phyloP scores from a whole-genome alignment of 257 asterid species.

The Craterostigma plantagineum region DNA sequence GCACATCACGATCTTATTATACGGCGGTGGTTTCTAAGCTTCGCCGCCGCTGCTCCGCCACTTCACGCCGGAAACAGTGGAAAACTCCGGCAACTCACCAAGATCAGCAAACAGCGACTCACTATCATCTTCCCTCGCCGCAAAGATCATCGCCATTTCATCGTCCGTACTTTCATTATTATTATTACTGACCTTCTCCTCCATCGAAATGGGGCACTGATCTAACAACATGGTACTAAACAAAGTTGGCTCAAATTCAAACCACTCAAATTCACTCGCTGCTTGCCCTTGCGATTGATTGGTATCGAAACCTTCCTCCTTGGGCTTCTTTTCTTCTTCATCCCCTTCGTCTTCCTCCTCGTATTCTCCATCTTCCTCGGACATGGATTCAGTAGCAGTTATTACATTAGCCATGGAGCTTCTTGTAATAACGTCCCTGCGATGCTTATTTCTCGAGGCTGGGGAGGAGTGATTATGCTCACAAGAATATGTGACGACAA shows the following conservation, averaged over 20 bases:
- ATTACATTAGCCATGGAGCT: too few relatives aligned
- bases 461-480: slow-evolving; percentile 71
- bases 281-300: slow-evolving; percentile 8
- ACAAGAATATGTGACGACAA: slow-evolving; percentile 50
- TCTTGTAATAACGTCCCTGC: slow-evolving; percentile 3
- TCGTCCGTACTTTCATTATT: background rate
- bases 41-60: slow-evolving; percentile 24
- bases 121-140: slow-evolving; percentile 35
- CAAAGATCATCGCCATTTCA: slow-evolving; percentile 23
- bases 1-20: too few relatives aligned
- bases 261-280: slow-evolving; percentile 33
- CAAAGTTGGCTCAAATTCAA: slow-evolving; percentile 27
- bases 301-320: too few relatives aligned
- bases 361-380: slow-evolving; percentile 9
- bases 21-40: too few relatives aligned
- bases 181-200: too few relatives aligned
- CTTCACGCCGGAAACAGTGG: slow-evolving; percentile 38
- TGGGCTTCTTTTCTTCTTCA: slow-evolving; percentile 13
- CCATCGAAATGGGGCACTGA: slow-evolving; percentile 28
- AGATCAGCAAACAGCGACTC: slow-evolving; percentile 53
- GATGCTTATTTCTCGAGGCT: slow-evolving; percentile 16
- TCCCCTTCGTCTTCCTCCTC: slow-evolving; percentile 2
- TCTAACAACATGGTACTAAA: slow-evolving; percentile 15
- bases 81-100: slow-evolving; percentile 65
- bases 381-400: background rate